Evolutionary conservation across 2,329 filamentous ascomycete species (phyloP).

Genomic region (Aspergillus novofumigatus): DNA sequence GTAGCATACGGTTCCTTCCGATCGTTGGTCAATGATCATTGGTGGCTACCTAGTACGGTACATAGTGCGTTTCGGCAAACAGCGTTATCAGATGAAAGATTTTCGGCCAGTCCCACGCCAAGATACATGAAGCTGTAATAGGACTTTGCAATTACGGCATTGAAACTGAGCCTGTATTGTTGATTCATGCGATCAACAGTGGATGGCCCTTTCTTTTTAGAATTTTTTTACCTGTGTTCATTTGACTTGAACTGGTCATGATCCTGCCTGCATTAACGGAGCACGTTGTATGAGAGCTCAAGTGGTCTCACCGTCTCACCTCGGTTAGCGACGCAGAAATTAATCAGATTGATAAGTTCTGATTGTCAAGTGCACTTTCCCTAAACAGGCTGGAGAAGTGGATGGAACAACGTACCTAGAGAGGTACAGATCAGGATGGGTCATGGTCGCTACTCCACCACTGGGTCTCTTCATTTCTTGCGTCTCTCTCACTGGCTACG

Average conservation of each 20-base stretch:
- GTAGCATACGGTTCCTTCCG: background rate
- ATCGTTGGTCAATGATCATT: background rate
- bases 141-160: background rate
- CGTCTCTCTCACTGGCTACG: background rate
- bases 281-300: background rate
- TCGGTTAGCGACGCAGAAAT: background rate
- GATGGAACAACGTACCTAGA: background rate
- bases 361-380: background rate
- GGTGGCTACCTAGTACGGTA: background rate
- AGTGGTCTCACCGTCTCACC: background rate
- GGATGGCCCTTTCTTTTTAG: no score
- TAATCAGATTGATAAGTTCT: background rate
- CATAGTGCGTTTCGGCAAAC: background rate
- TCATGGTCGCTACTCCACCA: background rate
- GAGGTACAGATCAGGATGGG: no score
- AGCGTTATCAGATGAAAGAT: constrained; percentile 12
- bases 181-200: background rate
- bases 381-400: background rate
- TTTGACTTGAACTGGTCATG: background rate
- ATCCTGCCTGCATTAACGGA: background rate
- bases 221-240: no score
- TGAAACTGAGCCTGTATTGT: background rate
- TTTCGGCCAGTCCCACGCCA: constrained; percentile 6
- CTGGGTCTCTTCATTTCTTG: background rate
- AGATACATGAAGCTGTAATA: background rate